Evolutionary conservation across 148 eudicot genomes (phyloP), one percentile per base, ranked within the genome.

Genomic region (Cornus suecica): DNA sequence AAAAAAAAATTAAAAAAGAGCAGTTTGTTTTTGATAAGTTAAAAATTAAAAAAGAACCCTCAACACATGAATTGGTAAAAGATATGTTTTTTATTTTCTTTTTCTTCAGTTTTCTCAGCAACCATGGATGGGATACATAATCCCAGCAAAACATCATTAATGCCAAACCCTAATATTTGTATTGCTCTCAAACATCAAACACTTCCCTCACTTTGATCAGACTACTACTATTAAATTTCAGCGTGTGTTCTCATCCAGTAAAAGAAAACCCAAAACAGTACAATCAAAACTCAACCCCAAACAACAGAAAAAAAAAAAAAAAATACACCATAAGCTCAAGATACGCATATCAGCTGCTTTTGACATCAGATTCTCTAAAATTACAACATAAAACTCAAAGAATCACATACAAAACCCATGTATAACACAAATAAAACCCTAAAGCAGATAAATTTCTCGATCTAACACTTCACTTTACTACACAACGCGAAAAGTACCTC

Each of bases 401-500:
- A 74, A 74, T 41, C 22, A 10, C 68, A 28, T 1, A 10, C 8
- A 24, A 18, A 34, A 23, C 5, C 34, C 13, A 16, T 24, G 15
- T 28, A 74, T 28, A 51, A 27, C 61, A 45, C 11, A 2, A 1
- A n/a, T n/a, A 61, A 48, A 11, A 2, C 52, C 76, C 27, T 4
- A 26, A 45, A 41, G 25, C 6, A 26, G 16, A 18, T 15, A 48
- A 48, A 48, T 16, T 48, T 22, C 24, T 34, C 48, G 80, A 77
- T 70, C 54, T 51, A 52, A 72, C 20, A 26, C 52, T 30, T 29
- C 26, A 70, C 30, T 77, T 65, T 70, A n/a, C 58, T 41, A 56
- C 37, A 34, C 26, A 25, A 76, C 26, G 68, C 18, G 65, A 61
- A 69, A 69, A 20, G 58, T 76, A 76, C 74, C 79, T 76, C 74